phyloP scores from a whole-genome alignment of 805 yeast species.

The Kuraishia ogatae region DNA sequence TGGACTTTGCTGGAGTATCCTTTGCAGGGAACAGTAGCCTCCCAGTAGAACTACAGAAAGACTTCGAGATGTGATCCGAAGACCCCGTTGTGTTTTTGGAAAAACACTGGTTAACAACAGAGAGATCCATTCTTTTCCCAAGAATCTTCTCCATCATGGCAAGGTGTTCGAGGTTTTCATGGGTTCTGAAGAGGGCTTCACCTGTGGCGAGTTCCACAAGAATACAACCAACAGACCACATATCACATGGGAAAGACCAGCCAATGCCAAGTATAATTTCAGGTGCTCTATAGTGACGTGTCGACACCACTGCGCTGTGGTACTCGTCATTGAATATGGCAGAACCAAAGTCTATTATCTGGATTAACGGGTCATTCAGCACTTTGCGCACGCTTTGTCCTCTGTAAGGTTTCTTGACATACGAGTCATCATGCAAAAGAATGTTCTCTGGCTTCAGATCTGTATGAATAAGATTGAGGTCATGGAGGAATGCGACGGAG shows the following conservation, averaged over 20 bases:
- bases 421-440: constrained; percentile 50
- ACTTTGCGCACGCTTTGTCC: constrained; percentile 29
- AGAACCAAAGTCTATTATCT: constrained; percentile 94
- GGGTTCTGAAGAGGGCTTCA: constrained; percentile 89
- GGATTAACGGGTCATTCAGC: constrained; percentile 71
- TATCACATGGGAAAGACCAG: constrained; percentile 94
- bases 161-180: constrained; percentile 88
- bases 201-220: constrained; percentile 88
- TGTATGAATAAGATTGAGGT: constrained; percentile 84
- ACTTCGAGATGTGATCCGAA: constrained; percentile 15
- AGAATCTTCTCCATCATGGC: constrained; percentile 88
- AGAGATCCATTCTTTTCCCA: constrained; percentile 39
- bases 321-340: constrained; percentile 92
- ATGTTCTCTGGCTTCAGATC: constrained; percentile 97
- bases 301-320: constrained; percentile 86
- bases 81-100: constrained; percentile 5
- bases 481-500: constrained; percentile 85
- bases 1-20: constrained; percentile 25
- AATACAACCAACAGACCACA: constrained; percentile 96
- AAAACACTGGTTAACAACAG: constrained; percentile 24
- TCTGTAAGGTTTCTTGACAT: constrained; percentile 25
- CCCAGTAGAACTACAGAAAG: constrained; percentile 22
- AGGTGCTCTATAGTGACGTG: constrained; percentile 96
- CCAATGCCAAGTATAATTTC: constrained; percentile 92
- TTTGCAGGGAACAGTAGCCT: constrained; percentile 24